Percentiles rank a stretch among this genome's conserved stretches.
Evolutionary conservation across 2,329 filamentous ascomycete species (phyloP).

Genomic region (Orbilia ellipsospora): DNA sequence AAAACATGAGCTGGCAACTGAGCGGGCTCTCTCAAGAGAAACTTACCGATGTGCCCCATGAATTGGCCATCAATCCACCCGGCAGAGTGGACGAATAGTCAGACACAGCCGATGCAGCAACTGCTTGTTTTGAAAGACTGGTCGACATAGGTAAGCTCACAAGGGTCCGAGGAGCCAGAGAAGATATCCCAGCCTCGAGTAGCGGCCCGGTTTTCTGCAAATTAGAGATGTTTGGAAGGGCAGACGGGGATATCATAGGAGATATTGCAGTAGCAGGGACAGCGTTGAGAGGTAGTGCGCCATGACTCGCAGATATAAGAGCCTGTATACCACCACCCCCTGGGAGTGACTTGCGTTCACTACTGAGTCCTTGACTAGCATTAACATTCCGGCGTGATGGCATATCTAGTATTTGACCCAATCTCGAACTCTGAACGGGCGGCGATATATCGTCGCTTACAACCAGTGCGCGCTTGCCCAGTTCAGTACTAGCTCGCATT

Average conservation of each 20-base stretch:
- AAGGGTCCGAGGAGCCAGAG: slow-evolving; percentile 56
- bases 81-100: slow-evolving; percentile 21
- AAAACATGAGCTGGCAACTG: background rate
- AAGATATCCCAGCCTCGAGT: slow-evolving; percentile 19
- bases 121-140: slow-evolving; percentile 57
- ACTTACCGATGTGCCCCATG: slow-evolving; percentile 49
- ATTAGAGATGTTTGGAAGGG: slow-evolving; percentile 3
- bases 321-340: slow-evolving; percentile 79
- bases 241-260: slow-evolving; percentile 46
- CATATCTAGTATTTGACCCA: slow-evolving; percentile 60
- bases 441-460: slow-evolving; percentile 70
- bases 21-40: background rate
- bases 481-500: slow-evolving; percentile 66
- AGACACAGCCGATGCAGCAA: slow-evolving; percentile 51
- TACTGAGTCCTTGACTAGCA: slow-evolving; percentile 1
- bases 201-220: background rate
- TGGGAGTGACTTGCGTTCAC: slow-evolving; percentile 63
- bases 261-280: slow-evolving; percentile 61
- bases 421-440: slow-evolving; percentile 77
- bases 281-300: slow-evolving; percentile 75
- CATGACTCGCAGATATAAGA: slow-evolving; percentile 86
- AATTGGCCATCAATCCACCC: slow-evolving; percentile 50
- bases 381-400: slow-evolving; percentile 23
- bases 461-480: slow-evolving; percentile 73
- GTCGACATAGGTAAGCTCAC: slow-evolving; percentile 57